Evolutionary conservation across 2,329 filamentous ascomycete genomes (phyloP).

Genomic region (Hypocreales sp.): DNA sequence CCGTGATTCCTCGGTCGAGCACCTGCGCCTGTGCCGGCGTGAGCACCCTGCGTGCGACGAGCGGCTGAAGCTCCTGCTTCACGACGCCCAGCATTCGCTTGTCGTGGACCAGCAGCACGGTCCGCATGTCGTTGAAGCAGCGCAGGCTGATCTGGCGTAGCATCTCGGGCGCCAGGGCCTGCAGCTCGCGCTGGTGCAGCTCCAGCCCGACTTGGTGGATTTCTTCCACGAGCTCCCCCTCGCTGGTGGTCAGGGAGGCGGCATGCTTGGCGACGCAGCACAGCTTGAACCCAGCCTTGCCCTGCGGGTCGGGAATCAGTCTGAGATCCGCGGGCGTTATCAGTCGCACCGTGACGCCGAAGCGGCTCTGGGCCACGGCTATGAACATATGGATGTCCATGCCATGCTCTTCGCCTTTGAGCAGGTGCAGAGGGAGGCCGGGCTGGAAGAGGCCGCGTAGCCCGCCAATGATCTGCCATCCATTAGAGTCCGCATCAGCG

Average conservation of each 20-base stretch:
- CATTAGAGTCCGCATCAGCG: too few species aligned
- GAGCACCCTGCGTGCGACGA: constrained; percentile 12
- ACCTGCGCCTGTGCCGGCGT: constrained; percentile 10
- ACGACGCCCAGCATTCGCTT: constrained; percentile 26
- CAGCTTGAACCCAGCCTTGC: constrained; percentile 11
- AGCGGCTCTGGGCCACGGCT: constrained; percentile 10
- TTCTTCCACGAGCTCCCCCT: constrained; percentile 14
- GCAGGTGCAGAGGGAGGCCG: constrained; percentile 15
- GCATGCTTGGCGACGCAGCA: constrained; percentile 11
- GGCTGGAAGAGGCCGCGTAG: constrained; percentile 16
- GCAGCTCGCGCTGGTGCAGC: constrained; percentile 21
- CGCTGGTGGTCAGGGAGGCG: background rate
- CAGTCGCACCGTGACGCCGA: constrained; percentile 15
- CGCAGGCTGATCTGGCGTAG: constrained; percentile 18
- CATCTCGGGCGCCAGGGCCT: constrained; percentile 13
- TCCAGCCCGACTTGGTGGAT: constrained; percentile 22
- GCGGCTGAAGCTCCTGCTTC: constrained; percentile 14
- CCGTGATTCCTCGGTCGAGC: constrained; percentile 13
- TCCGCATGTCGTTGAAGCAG: constrained; percentile 25
- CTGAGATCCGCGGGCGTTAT: constrained; percentile 18
- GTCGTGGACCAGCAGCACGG: constrained; percentile 23
- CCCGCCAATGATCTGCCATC: constrained; percentile 15
- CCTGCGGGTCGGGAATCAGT: constrained; percentile 11
- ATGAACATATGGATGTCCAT: constrained; percentile 24
- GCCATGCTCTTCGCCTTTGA: constrained; percentile 20